phyloP scores from a whole-genome alignment of 192 early-diverging fungal species.

The Linnemannia schmuckeri region DNA sequence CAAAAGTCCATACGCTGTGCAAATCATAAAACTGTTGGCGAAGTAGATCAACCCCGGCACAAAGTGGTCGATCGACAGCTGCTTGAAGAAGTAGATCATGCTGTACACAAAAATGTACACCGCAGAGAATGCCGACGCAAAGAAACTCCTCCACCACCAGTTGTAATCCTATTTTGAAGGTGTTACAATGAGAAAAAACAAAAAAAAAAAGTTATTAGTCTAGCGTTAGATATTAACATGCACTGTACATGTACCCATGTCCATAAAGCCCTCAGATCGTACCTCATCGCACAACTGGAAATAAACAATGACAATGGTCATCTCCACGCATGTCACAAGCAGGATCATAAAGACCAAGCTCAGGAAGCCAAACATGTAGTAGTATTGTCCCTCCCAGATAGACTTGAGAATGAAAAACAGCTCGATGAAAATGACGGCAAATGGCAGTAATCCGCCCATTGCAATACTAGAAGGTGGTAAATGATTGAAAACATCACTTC shows the following conservation, averaged over 20 bases:
- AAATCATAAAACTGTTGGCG: conserved; percentile 72
- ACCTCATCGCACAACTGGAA: conserved; percentile 74
- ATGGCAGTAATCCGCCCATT: conserved; percentile 66
- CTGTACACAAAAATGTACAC: conserved; percentile 86
- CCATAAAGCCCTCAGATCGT: not conserved
- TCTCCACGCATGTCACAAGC: conserved; percentile 67
- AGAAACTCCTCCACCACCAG: conserved; percentile 95
- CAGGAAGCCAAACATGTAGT: conserved; percentile 74
- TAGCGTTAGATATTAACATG: not conserved
- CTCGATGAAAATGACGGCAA: conserved; percentile 80
- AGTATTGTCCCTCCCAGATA: conserved; percentile 76
- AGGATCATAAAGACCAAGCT: conserved; percentile 71
- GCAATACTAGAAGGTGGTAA: conserved; percentile 36
- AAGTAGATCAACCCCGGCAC: conserved; percentile 82
- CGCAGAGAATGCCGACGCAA: conserved; percentile 76
- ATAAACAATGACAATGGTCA: conserved; percentile 77
- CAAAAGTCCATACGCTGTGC: conserved; percentile 70
- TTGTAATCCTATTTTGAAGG: conserved; percentile 71
- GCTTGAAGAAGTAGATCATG: conserved; percentile 75
- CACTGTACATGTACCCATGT: not conserved
- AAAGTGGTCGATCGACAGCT: conserved; percentile 69
- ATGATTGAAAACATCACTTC: not conserved
- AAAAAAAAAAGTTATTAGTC: conserved; percentile 60
- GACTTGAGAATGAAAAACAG: conserved; percentile 79
- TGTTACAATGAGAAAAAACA: conserved; percentile 35